Conservation (phyloP, 208 protist genomes). For the Crithidia acanthocephali region DNA sequence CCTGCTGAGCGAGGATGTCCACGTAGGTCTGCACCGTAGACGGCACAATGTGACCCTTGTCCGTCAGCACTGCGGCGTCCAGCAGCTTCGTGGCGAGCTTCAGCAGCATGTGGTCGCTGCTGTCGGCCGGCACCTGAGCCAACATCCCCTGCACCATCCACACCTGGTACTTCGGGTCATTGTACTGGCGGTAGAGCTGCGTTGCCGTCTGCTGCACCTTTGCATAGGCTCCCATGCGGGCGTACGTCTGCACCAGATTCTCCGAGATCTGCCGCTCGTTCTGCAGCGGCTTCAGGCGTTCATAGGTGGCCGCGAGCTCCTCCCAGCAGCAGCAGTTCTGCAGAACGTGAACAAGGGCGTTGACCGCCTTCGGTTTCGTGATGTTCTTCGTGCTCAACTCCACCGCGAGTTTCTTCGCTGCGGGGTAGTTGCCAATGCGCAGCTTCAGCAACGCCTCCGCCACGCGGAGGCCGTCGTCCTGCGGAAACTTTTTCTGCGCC, state of each 20-base stretch:
- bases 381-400: constrained; percentile 49
- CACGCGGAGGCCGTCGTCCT: constrained; percentile 53
- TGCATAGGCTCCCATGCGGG: constrained; percentile 77
- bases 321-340: constrained; percentile 80
- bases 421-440: constrained; percentile 35
- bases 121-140: constrained; percentile 71
- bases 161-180: constrained; percentile 71
- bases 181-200: constrained; percentile 67
- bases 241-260: constrained; percentile 81
- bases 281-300: constrained; percentile 54
- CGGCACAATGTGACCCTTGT: constrained; percentile 58
- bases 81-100: constrained; percentile 78
- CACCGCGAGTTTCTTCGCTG: constrained; percentile 54
- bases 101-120: constrained; percentile 69
- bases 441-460: constrained; percentile 67
- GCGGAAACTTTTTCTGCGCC: constrained; percentile 61
- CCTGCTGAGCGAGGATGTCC: constrained; percentile 78
- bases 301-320: constrained; percentile 64
- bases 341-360: constrained; percentile 69
- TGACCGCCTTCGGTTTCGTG: constrained; percentile 59
- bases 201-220: constrained; percentile 65
- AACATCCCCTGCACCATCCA: constrained; percentile 86
- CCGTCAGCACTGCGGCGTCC: constrained; percentile 59
- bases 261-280: constrained; percentile 67
- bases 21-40: constrained; percentile 80